Percentiles rank a stretch among this genome's conserved stretches.
phyloP scores from a whole-genome alignment of 306 rosid genomes.

The Glycyrrhiza uralensis region DNA sequence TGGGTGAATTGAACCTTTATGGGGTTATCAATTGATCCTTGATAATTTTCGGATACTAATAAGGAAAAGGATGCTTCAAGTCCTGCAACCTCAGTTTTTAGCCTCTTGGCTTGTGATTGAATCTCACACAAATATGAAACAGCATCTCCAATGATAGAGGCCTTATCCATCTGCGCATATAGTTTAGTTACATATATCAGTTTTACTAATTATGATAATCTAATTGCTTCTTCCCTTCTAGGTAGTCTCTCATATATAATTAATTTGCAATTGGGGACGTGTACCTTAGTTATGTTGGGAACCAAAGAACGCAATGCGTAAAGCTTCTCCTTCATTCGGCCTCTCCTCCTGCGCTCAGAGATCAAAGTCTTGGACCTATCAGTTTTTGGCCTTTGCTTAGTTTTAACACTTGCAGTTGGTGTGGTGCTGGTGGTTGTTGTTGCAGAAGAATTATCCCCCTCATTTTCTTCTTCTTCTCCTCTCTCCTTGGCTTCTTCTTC shows the following conservation, averaged over 20 bases:
- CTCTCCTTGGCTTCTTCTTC: conserved; percentile 19
- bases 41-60: conserved; percentile 23
- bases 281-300: conserved; percentile 86
- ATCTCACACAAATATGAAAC: conserved; percentile 52
- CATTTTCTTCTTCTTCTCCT: conserved; percentile 34
- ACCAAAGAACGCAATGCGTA: conserved; percentile 78
- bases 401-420: neutral
- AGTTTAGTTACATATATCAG: neutral
- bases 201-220: no score
- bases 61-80: conserved; percentile 58
- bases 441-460: conserved; percentile 42
- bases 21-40: conserved; percentile 31
- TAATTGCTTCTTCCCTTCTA: no score
- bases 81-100: conserved; percentile 55
- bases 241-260: no score
- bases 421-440: conserved; percentile 34
- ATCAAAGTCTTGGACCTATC: conserved; percentile 66
- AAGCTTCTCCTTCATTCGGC: conserved; percentile 85
- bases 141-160: conserved; percentile 82
- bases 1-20: conserved; percentile 26
- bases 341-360: conserved; percentile 61
- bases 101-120: conserved; percentile 59
- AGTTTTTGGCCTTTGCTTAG: conserved; percentile 30
- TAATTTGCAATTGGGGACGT: no score
- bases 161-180: conserved; percentile 69